Conservation (phyloP, 352 stramenopile species). For the Globisporangium spiculum region DNA sequence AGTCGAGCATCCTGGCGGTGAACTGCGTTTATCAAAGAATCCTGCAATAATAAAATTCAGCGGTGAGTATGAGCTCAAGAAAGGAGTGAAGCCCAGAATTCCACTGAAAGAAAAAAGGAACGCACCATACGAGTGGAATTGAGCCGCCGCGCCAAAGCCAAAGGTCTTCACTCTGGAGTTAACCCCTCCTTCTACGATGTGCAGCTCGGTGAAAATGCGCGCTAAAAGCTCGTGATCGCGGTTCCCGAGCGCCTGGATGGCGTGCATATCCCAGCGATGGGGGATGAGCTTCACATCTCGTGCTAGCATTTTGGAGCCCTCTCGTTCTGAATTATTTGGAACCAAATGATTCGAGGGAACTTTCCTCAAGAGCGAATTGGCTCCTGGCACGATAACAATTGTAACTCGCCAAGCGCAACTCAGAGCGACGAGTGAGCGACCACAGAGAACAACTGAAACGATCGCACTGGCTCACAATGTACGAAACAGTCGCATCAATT, state of each 20-base stretch:
- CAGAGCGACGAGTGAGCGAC: background rate
- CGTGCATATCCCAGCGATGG: slow-evolving; percentile 63
- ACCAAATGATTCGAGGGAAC: background rate
- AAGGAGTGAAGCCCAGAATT: background rate
- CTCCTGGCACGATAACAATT: background rate
- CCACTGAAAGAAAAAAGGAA: background rate
- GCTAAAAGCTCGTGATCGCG: slow-evolving; percentile 30
- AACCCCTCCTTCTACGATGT: slow-evolving; percentile 25
- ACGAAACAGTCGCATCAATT: slow-evolving; percentile 1
- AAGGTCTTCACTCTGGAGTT: slow-evolving; percentile 39
- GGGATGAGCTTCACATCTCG: slow-evolving; percentile 29
- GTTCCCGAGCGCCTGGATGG: slow-evolving; percentile 37
- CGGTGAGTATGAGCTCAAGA: no score
- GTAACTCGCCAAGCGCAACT: background rate
- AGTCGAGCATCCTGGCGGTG: background rate
- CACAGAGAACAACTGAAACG: background rate
- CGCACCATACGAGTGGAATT: slow-evolving; percentile 52
- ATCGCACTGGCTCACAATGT: background rate
- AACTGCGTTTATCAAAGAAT: slow-evolving; percentile 40
- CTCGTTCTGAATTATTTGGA: background rate
- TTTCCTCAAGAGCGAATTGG: background rate
- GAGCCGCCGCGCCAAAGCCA: slow-evolving; percentile 42
- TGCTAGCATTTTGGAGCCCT: background rate
- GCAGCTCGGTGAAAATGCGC: slow-evolving; percentile 39
- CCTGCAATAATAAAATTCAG: slow-evolving; percentile 21